These are phyloP conservation scores for Globisporangium lucens DNA, from an alignment of 352 stramenopile genomes.

Conservation along the genomic window DNA sequence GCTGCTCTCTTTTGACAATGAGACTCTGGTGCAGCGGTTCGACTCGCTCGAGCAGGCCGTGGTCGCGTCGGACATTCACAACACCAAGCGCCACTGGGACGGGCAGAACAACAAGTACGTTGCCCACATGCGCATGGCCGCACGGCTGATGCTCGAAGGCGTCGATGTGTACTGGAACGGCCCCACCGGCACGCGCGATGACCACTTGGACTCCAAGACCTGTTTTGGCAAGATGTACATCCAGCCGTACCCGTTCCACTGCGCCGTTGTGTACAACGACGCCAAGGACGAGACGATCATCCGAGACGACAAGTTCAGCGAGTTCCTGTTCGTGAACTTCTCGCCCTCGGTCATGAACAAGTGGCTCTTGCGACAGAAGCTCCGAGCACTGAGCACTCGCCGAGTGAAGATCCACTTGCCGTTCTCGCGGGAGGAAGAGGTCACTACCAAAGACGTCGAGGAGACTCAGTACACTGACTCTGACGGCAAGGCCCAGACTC, in stretches of 20 bases:
- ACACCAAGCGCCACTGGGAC: constrained; percentile 35
- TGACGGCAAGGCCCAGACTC: constrained; percentile 22
- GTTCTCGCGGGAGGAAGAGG: constrained; percentile 32
- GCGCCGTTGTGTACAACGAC: constrained; percentile 52
- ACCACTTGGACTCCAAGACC: constrained; percentile 31
- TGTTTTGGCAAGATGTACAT: constrained; percentile 56
- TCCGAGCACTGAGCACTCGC: constrained; percentile 24
- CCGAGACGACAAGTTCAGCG: constrained; percentile 26
- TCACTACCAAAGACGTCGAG: constrained; percentile 29
- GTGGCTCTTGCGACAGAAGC: constrained; percentile 28
- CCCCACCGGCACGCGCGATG: constrained; percentile 27
- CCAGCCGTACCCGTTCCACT: constrained; percentile 43
- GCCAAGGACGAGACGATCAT: constrained; percentile 40
- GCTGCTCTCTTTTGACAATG: constrained; percentile 24
- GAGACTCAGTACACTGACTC: constrained; percentile 23
- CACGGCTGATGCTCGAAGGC: constrained; percentile 32
- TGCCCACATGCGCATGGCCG: constrained; percentile 25
- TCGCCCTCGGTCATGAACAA: constrained; percentile 22
- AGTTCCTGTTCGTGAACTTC: constrained; percentile 35
- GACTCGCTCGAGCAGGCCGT: constrained; percentile 28
- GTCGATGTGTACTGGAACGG: constrained; percentile 46
- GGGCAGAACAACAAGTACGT: constrained; percentile 26
- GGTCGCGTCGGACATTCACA: constrained; percentile 26
- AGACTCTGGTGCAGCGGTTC: constrained; percentile 28
- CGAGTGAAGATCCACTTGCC: constrained; percentile 24